Percentiles rank a stretch among this genome's conserved stretches.
Evolutionary conservation across 192 early-diverging fungal genomes (phyloP).

Genomic region (Rhizoclosmatium globosum): DNA sequence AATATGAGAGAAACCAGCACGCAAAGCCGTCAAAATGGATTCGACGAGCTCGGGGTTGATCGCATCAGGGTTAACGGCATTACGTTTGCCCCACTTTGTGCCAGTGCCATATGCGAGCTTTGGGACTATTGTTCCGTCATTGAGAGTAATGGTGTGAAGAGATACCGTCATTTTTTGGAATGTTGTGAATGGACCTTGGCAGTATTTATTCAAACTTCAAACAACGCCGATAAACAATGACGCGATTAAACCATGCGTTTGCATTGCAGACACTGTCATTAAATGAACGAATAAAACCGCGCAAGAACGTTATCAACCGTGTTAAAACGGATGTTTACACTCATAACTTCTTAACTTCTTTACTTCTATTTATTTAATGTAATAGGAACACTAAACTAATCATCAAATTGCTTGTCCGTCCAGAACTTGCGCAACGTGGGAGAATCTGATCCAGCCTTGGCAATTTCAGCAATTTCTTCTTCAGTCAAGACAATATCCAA

Average conservation of each 20-base stretch:
- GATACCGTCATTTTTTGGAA: too few relatives aligned
- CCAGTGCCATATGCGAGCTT: constrained; percentile 44
- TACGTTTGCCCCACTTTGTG: constrained; percentile 36
- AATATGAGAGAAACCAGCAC: constrained; percentile 51
- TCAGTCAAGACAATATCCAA: constrained; percentile 5
- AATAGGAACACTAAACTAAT: background rate
- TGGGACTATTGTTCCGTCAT: constrained; percentile 18
- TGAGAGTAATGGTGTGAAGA: constrained; percentile 3
- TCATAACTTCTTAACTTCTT: too few relatives aligned
- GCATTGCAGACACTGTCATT: too few relatives aligned
- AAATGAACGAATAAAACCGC: too few relatives aligned
- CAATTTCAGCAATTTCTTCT: constrained; percentile 13
- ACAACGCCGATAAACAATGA: too few relatives aligned
- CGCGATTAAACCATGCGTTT: too few relatives aligned
- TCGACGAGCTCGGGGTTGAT: constrained; percentile 34
- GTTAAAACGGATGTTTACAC: too few relatives aligned
- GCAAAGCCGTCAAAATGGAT: constrained; percentile 26
- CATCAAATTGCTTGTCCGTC: constrained; percentile 15
- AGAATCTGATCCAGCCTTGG: background rate
- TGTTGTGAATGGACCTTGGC: too few relatives aligned
- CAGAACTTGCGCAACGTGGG: constrained; percentile 8
- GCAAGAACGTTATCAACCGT: too few relatives aligned
- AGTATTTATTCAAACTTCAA: too few relatives aligned
- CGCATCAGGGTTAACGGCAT: background rate
- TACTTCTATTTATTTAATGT: too few relatives aligned